Base-by-base conservation (phyloP, 768 basidiomycete genomes). In the Neoboletus subvelutipes region DNA sequence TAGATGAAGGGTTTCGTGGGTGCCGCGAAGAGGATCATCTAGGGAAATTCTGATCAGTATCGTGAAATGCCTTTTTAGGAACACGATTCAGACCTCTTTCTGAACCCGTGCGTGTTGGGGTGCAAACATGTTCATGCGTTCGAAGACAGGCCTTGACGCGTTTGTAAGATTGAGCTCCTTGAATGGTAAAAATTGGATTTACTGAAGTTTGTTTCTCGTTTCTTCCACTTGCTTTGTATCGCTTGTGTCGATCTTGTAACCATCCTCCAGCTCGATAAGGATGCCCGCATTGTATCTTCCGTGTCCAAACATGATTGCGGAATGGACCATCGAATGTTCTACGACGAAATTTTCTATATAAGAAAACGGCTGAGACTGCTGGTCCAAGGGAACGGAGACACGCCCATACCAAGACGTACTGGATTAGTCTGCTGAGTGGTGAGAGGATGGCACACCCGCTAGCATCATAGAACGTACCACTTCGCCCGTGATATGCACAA, bases 261-360 rank as follows among this genome's bases (percentile, higher is more conserved):
- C 33, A 18, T 56, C 53, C 45, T 52, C 22, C 20, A 67, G 50
- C n/a, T 66, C 52, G 42, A 67, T 58, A 22, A 64, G 56, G 20
- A 58, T 6, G 7, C 65, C 65, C 0, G 59, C 53, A 28, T 57
- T 57, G 29, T 62, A 64, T 54, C 66, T 58, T 50, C 53, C 65
- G 15, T 60, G 58, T 24, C 66, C 66, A 54, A 65, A 64, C 59
- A 67, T 56, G 56, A 62, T 52, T 29, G 66, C 63, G 12, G 56
- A 54, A 46, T 55, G 56, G 1, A 58, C 58, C 54, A 57, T 59
- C 0, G 60, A 54, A 34, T 67, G 56, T 47, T 63, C 63, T 22
- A 39, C 50, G 15, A 63, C 33, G 36, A 60, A 59, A 33, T 55
- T 54, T 26, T 67, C 65, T 64, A 36, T 3, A 41, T 3, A 12